These are phyloP conservation scores for Periconia macrospinosa DNA, from an alignment of 2,329 filamentous ascomycete genomes.

Conservation along the genomic window DNA sequence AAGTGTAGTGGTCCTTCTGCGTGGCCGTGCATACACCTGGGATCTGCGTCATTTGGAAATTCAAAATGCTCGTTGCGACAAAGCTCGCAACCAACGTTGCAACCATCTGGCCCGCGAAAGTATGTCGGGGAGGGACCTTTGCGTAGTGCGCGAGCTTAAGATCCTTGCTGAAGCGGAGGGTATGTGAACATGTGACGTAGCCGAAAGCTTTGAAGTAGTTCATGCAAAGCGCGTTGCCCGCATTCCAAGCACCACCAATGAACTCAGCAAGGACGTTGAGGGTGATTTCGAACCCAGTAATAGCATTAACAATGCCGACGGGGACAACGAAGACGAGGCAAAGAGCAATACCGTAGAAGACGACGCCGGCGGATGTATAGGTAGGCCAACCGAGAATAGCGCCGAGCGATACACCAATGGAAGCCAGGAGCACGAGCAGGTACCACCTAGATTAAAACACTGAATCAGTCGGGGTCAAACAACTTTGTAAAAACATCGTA, in stretches of 20 bases:
- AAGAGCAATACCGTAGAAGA: conserved; percentile 67
- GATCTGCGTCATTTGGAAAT: conserved; percentile 53
- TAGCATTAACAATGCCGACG: conserved; percentile 49
- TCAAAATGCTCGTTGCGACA: conserved; percentile 39
- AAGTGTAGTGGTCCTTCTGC: conserved; percentile 56
- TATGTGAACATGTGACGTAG: conserved; percentile 24
- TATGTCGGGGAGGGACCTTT: conserved; percentile 51
- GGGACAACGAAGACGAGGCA: conserved; percentile 50
- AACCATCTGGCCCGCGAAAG: conserved; percentile 55
- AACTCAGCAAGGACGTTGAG: conserved; percentile 60
- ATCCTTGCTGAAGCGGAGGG: conserved; percentile 17
- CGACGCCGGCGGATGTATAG: conserved; percentile 72
- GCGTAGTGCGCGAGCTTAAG: conserved; percentile 46
- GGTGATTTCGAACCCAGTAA: conserved; percentile 66
- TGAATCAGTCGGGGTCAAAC: too few species aligned
- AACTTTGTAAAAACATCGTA: conserved; percentile 45
- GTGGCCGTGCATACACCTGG: conserved; percentile 46
- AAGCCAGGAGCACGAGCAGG: conserved; percentile 49
- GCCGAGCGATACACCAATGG: conserved; percentile 45
- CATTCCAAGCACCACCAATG: conserved; percentile 72
- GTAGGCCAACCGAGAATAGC: conserved; percentile 61
- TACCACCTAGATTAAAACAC: conserved; percentile 26
- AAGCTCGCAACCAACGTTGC: conserved; percentile 45
- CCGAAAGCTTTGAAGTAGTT: conserved; percentile 50
- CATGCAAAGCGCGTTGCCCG: conserved; percentile 70